Evolutionary conservation across 345 rosid species (phyloP), one percentile per base, ranked within the genome.

Genomic region (Sonneratia alba): DNA sequence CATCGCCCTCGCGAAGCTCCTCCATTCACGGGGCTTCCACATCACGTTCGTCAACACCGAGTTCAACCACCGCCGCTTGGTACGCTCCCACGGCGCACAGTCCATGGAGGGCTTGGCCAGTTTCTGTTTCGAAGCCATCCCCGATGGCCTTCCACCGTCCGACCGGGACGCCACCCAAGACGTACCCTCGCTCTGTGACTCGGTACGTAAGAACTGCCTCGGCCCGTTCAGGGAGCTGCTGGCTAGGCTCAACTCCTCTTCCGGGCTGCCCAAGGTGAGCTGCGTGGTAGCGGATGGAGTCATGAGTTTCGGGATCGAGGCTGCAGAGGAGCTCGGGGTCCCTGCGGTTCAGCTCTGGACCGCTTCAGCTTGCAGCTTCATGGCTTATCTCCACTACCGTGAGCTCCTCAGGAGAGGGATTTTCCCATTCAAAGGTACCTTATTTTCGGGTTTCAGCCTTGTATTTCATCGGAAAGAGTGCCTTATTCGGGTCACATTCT

Each of bases 31-130:
- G 19, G 72, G 72, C 48, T 70, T 70, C 72, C 72, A 55, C 65
- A 43, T 47, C 51, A 66, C 42, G n/a, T 36, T 66, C 34, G 42
- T 66, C 9, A 66, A 36, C 69, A 36, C 27, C 43, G 47, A 66
- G 47, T 87, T 87, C 81, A 83, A 89, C 74, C 87, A 88, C 82
- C 75, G 67, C 11, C 63, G 82, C 72, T 63, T 77, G 61, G 76
- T 86, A 8, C 74, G 81, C 3, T 85, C 83, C 55, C 78, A 74
- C 10, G 81, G 79, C 73, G 51, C 61, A 40, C 21, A 79, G 34
- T 82, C 79, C 49, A 71, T 84, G 2, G 84, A 85, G 12, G 85
- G 88, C 22, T 77, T 82, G 24, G 85, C 83, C 0, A 77, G 77
- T 3, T 19, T 71, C 1, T 76, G 75, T 59, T 79, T 1, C 79